A percentile compares a stretch with the other conserved stretches of the same genome.
Evolutionary conservation across 805 yeast genomes (phyloP).

Genomic region (Candida ulmi): DNA sequence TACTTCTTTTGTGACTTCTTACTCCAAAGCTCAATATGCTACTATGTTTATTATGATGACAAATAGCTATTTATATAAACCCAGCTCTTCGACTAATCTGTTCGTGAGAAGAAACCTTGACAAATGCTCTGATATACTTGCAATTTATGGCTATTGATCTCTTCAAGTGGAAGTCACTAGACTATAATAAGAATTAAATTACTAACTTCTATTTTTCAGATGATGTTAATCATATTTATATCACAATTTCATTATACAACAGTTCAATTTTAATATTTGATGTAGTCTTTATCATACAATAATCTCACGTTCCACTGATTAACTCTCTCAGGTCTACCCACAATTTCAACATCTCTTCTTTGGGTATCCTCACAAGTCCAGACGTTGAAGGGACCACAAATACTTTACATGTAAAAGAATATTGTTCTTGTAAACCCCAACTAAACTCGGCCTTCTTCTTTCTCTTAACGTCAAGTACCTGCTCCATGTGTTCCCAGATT

Average conservation of each 20-base stretch:
- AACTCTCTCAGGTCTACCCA: slow-evolving; percentile 38
- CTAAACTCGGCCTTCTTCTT: slow-evolving; percentile 29
- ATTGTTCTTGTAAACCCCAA: slow-evolving; percentile 44
- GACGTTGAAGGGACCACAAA: slow-evolving; percentile 71
- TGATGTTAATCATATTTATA: too few relatives aligned
- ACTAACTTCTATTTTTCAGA: too few relatives aligned
- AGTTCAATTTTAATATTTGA: too few relatives aligned
- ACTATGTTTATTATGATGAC: too few relatives aligned
- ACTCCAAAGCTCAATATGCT: too few relatives aligned
- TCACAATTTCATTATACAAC: too few relatives aligned
- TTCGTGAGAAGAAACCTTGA: slow-evolving; percentile 5
- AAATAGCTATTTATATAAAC: slow-evolving; percentile 1
- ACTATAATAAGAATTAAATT: too few relatives aligned
- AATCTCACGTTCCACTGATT: slow-evolving; percentile 1
- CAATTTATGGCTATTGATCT: background rate
- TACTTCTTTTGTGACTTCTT: too few relatives aligned
- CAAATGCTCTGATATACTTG: slow-evolving; percentile 2
- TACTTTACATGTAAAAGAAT: slow-evolving; percentile 20
- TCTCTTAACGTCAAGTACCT: slow-evolving; percentile 15
- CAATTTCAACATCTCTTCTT: slow-evolving; percentile 36
- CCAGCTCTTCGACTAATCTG: slow-evolving; percentile 6
- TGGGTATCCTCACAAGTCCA: slow-evolving; percentile 56
- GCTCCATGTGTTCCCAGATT: slow-evolving; percentile 59
- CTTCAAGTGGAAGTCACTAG: background rate
- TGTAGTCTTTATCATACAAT: too few relatives aligned